These are phyloP conservation scores for Pestalotiopsis sp. DNA, from an alignment of 2,329 filamentous ascomycete genomes.

Conservation along the genomic window DNA sequence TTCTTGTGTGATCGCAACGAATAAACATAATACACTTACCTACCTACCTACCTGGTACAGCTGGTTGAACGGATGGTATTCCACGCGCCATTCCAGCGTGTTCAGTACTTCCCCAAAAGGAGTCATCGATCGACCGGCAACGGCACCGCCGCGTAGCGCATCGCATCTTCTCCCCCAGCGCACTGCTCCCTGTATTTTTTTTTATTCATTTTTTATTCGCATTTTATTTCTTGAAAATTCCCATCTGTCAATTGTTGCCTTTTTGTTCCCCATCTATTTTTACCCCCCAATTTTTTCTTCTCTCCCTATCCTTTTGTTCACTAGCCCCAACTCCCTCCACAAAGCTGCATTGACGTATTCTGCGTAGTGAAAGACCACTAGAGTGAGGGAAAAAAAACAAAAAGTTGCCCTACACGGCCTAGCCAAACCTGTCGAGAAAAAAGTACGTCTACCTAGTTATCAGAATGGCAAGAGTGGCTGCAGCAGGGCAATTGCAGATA, in stretches of 20 bases:
- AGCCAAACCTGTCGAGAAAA: not conserved
- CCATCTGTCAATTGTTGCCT: not conserved
- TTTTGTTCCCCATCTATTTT: not conserved
- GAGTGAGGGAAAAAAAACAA: not conserved
- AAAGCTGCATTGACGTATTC: not conserved
- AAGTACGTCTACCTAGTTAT: not conserved
- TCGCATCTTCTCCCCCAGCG: conserved; percentile 3
- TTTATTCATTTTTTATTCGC: not conserved
- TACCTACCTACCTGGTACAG: conserved; percentile 11
- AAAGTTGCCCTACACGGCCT: not conserved
- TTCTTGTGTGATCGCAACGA: not conserved
- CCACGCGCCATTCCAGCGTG: conserved; percentile 11
- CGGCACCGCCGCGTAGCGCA: conserved; percentile 6
- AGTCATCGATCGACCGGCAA: conserved; percentile 16
- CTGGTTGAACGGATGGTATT: conserved; percentile 5
- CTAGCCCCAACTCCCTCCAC: not conserved
- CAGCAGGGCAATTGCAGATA: not conserved
- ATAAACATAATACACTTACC: not conserved
- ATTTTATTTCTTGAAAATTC: not conserved
- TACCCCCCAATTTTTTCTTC: not conserved
- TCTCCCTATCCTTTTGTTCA: not conserved
- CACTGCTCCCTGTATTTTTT: not conserved
- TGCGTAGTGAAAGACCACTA: not conserved
- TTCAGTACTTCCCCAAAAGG: conserved; percentile 13
- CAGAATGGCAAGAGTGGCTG: not conserved